These are phyloP conservation scores for Penicillium sp. DNA, from an alignment of 2,329 filamentous ascomycete species.

Conservation along the genomic window DNA sequence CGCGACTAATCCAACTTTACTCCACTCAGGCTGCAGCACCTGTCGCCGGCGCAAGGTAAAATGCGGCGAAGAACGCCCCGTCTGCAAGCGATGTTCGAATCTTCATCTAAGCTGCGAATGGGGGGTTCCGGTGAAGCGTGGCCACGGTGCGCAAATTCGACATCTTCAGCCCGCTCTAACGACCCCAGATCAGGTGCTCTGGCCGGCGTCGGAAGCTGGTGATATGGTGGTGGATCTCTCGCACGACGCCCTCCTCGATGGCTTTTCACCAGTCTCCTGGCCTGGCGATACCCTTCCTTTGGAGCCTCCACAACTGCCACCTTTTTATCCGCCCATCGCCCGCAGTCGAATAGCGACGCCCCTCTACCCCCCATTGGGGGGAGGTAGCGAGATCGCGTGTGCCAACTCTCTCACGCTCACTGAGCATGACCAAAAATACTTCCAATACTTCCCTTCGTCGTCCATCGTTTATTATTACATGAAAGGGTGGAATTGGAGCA, in stretches of 20 bases:
- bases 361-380: conserved; percentile 27
- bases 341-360: conserved; percentile 18
- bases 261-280: conserved; percentile 21
- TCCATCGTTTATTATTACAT: conserved; percentile 38
- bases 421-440: conserved; percentile 36
- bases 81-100: conserved; percentile 34
- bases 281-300: conserved; percentile 13
- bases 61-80: conserved; percentile 36
- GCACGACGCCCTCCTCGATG: conserved; percentile 9
- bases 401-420: conserved; percentile 37
- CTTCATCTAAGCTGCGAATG: conserved; percentile 37
- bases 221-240: conserved; percentile 10
- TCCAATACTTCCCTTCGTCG: conserved; percentile 37
- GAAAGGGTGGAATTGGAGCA: conserved; percentile 42
- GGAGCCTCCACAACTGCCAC: conserved; percentile 10
- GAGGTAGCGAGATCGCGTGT: conserved; percentile 22
- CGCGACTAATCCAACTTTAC: neutral
- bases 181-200: conserved; percentile 7
- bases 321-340: conserved; percentile 18
- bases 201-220: conserved; percentile 4
- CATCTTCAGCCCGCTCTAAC: conserved; percentile 27
- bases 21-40: conserved; percentile 37
- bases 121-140: conserved; percentile 32
- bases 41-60: conserved; percentile 40
- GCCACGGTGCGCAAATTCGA: conserved; percentile 24